These are phyloP conservation scores for Plasmodium berghei DNA, from an alignment of 169 alveolate genomes.

Conservation along the genomic window DNA sequence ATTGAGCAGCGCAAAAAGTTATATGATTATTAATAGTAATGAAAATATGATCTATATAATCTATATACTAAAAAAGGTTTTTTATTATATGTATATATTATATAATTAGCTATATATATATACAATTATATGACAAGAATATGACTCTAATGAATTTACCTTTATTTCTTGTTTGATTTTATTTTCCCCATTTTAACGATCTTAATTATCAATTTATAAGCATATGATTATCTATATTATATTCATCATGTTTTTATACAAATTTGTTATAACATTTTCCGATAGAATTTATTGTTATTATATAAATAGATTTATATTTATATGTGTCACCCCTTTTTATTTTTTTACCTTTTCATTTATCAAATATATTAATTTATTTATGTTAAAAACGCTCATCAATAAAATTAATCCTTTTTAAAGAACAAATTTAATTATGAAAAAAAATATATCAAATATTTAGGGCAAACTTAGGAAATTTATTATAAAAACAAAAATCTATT, in stretches of 20 bases:
- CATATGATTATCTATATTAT: too few relatives aligned
- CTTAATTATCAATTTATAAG: too few relatives aligned
- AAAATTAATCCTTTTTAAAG: background rate
- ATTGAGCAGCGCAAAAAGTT: background rate
- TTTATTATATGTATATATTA: background rate
- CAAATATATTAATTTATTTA: background rate
- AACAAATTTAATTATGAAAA: background rate
- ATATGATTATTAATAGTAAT: slow-evolving; percentile 10
- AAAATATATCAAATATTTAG: slow-evolving; percentile 1
- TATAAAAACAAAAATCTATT: background rate
- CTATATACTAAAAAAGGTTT: too few relatives aligned
- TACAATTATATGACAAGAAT: background rate
- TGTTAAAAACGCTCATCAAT: background rate
- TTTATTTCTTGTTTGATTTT: too few relatives aligned
- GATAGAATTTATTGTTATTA: too few relatives aligned
- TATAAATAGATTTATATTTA: too few relatives aligned
- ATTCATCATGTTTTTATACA: too few relatives aligned
- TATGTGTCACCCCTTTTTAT: background rate
- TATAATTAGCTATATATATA: background rate
- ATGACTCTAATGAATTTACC: too few relatives aligned
- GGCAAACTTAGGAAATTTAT: background rate
- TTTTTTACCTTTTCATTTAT: background rate
- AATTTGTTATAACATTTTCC: too few relatives aligned
- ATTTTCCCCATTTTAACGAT: too few relatives aligned
- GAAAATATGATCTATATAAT: background rate